Base-by-base conservation (phyloP, 164 flowering plant genomes). In the Vitis amurensis region DNA sequence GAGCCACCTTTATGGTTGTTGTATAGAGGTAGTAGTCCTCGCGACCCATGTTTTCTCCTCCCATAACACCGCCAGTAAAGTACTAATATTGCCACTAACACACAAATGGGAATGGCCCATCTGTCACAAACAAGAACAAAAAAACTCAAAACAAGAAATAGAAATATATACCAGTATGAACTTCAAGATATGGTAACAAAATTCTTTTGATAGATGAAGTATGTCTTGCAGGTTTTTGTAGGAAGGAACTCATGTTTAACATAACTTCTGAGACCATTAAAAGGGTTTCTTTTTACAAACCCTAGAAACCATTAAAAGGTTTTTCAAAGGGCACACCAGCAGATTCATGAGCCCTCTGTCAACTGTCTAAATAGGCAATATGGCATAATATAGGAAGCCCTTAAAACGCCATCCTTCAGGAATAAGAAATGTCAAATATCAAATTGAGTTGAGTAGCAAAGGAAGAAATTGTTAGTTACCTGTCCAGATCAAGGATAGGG, bases 401-500 rank as follows among this genome's bases (percentile, higher is more conserved):
- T 56, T 27, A 2, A 53, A 13, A 13, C 56, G n/a, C 56, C 50
- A 12, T 15, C 14, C 5, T 15, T 15, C 44, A 37, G 4, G 44
- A 62, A 47, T 12, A 62, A 62, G 31, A 62, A 62, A 62, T 17
- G 37, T 17, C 8, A 27, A 23, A 14, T 67, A 37, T 31, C n/a
- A 16, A 60, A 67, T 50, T 16, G 23, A 68, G 17, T 44, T 13
- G 59, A 48, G 47, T 16, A 23, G 30, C 11, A 64, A 9, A 2
- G 8, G 15, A 15, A 48, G 27, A 56, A 19, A 30, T 52, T 17
- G 37, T 49, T 8, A 1, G 53, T 77, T 83, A 93, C 99, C 99
- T 93, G 91, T 96, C 99, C 77, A 96, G 76, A 79, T 93, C 98
- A 61, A 96, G 89, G 66, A 96, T 53, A 49, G 99, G 98, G 76